Percentiles rank a stretch among this genome's conserved stretches.
These are phyloP conservation scores for Calonectria pseudoreteaudii DNA, from an alignment of 2,329 filamentous ascomycete genomes.

Conservation along the genomic window DNA sequence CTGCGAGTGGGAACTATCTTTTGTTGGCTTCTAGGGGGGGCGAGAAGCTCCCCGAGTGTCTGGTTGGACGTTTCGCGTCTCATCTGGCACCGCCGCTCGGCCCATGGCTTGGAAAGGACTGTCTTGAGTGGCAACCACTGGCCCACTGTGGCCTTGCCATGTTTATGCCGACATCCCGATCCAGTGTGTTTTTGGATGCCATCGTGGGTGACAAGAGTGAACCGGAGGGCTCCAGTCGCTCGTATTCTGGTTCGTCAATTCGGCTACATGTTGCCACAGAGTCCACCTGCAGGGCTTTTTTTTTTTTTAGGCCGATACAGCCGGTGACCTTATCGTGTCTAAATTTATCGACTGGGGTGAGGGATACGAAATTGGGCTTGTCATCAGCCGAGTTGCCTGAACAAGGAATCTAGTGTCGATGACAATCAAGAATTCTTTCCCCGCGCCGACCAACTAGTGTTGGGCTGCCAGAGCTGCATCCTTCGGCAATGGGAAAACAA, in stretches of 20 bases:
- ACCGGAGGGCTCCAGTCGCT: background rate
- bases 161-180: constrained; percentile 5
- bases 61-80: background rate
- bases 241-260: constrained; percentile 9
- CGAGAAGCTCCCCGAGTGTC: background rate
- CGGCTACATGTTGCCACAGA: background rate
- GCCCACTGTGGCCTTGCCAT: background rate
- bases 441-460: background rate
- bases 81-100: background rate
- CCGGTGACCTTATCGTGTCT: constrained; percentile 1
- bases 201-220: background rate
- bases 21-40: background rate
- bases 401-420: background rate
- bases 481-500: background rate
- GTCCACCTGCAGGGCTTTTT: background rate
- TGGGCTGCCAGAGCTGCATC: no score
- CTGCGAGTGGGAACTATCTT: constrained; percentile 8
- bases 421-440: background rate
- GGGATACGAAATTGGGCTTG: background rate
- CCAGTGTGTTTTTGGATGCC: background rate
- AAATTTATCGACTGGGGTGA: constrained; percentile 3
- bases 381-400: background rate
- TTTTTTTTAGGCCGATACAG: background rate
- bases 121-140: constrained; percentile 3
- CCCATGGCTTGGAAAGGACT: background rate